Base-by-base conservation (phyloP, 352 stramenopile species). In the Globisporangium ultimum region DNA sequence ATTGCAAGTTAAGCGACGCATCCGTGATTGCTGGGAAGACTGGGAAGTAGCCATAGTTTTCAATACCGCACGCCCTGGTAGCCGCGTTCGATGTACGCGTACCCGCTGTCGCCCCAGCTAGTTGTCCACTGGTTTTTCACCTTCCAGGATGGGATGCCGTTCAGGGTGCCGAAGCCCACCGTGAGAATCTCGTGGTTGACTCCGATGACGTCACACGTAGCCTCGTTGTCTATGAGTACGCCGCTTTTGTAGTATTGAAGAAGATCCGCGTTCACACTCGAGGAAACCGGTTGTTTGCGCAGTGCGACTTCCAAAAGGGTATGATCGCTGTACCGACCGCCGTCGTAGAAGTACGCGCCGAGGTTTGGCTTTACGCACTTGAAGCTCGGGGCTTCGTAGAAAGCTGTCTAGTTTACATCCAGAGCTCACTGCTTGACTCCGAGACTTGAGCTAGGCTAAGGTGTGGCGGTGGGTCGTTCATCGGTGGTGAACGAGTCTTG, bases 41-140 rank as follows among this genome's bases (percentile, higher is more conserved):
- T 5, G 80, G 76, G 68, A 72, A 90, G 36, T 67, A 71, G 1
- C 61, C 68, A 54, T 78, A 82, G 13, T 69, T 48, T 48, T 87
- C 80, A 17, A 90, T 66, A 22, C 78, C 74, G 42, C 78, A 88
- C 32, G 78, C 63, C 76, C 1, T 58, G 60, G 66, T 76, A 87
- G 7, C 58, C 58, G 17, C 67, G 70, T 43, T 70, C 58, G 34
- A 76, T 48, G 63, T 75, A 70, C 9, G 63, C 48, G 54, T 62
- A 84, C 1, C 70, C 72, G 42, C 68, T 36, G 41, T 74, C 61
- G 40, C 72, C 74, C 72, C 70, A 83, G 3, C 8, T 1, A 0
- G 15, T 18, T 0, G 69, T 61, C 54, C 54, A 77, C n/a, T 61
- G 68, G 64, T 80, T 83, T 56, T 82, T 82, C 38, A 79, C 41